Evolutionary conservation across 257 asterid genomes (phyloP).

Genomic region (Plectranthus barbatus): DNA sequence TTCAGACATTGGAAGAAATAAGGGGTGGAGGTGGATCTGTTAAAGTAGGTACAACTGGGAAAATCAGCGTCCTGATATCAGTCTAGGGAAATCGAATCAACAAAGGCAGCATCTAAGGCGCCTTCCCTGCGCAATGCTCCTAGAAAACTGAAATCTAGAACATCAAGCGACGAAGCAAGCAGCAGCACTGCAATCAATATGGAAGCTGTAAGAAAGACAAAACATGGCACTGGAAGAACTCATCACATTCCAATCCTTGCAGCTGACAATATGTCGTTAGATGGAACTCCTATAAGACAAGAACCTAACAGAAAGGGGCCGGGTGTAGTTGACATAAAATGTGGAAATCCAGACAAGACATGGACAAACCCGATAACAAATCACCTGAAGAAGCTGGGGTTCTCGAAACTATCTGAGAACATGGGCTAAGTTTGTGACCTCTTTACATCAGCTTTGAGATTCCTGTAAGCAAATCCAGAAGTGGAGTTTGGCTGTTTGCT

Average conservation of each 20-base stretch:
- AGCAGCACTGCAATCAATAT: constrained; percentile 27
- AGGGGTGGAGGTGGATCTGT: constrained; percentile 78
- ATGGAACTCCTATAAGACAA: constrained; percentile 53
- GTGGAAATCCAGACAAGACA: constrained; percentile 54
- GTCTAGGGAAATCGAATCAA: constrained; percentile 60
- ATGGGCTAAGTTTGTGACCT: constrained; percentile 12
- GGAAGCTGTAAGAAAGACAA: constrained; percentile 30
- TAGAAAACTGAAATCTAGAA: constrained; percentile 26
- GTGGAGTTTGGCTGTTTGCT: constrained; percentile 1
- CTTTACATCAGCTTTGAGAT: constrained; percentile 31
- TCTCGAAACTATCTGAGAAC: constrained; percentile 58
- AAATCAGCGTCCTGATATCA: constrained; percentile 69
- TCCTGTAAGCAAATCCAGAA: constrained; percentile 19
- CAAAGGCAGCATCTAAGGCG: constrained; percentile 28
- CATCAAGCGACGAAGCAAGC: constrained; percentile 39
- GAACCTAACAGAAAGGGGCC: constrained; percentile 34
- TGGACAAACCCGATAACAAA: constrained; percentile 51
- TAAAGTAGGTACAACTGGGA: constrained; percentile 76
- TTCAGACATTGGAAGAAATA: constrained; percentile 53
- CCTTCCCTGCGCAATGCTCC: constrained; percentile 19
- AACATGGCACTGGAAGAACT: constrained; percentile 38
- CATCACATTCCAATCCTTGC: constrained; percentile 61
- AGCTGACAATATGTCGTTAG: constrained; percentile 41
- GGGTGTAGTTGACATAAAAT: constrained; percentile 54
- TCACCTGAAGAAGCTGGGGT: constrained; percentile 58